These are phyloP conservation scores for Neoboletus brunneissimus DNA, from an alignment of 768 basidiomycete genomes.

Conservation along the genomic window DNA sequence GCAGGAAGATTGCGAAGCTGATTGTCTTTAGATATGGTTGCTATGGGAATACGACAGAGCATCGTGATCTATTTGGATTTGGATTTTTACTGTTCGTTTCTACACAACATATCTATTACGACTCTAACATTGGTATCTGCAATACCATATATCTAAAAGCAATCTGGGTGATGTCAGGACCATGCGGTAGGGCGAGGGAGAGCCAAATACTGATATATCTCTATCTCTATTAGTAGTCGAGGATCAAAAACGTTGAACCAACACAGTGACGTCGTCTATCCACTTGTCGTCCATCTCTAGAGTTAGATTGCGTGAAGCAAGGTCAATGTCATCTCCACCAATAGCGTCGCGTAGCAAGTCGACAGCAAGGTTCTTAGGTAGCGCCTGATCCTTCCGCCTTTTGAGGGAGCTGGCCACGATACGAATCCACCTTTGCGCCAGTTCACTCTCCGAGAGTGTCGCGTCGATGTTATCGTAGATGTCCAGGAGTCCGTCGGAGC, in stretches of 20 bases:
- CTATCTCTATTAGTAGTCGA: slow-evolving; percentile 2
- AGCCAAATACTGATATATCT: neutral
- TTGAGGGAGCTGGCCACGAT: slow-evolving; percentile 31
- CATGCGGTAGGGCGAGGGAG: neutral
- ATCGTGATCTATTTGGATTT: slow-evolving; percentile 1
- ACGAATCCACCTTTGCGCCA: slow-evolving; percentile 36
- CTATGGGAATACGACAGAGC: neutral
- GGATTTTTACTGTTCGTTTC: slow-evolving; percentile 11
- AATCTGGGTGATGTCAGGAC: neutral
- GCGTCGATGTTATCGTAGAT: slow-evolving; percentile 33
- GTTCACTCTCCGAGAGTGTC: slow-evolving; percentile 23
- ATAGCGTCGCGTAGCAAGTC: slow-evolving; percentile 41
- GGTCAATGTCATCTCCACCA: slow-evolving; percentile 40
- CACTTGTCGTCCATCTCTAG: slow-evolving; percentile 50
- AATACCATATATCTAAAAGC: slow-evolving; percentile 10
- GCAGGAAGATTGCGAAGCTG: neutral
- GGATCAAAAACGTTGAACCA: slow-evolving; percentile 39
- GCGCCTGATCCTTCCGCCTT: slow-evolving; percentile 12
- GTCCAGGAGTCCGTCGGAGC: slow-evolving; percentile 47
- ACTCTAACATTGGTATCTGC: slow-evolving; percentile 5
- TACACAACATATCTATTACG: slow-evolving; percentile 13
- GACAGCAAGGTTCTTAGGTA: slow-evolving; percentile 37
- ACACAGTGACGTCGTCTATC: slow-evolving; percentile 49
- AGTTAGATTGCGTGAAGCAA: slow-evolving; percentile 44
- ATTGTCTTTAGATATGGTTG: neutral